Evolutionary conservation across 2,329 filamentous ascomycete species (phyloP), one percentile per base, ranked within the genome.

Genomic region (Claviceps sp.): DNA sequence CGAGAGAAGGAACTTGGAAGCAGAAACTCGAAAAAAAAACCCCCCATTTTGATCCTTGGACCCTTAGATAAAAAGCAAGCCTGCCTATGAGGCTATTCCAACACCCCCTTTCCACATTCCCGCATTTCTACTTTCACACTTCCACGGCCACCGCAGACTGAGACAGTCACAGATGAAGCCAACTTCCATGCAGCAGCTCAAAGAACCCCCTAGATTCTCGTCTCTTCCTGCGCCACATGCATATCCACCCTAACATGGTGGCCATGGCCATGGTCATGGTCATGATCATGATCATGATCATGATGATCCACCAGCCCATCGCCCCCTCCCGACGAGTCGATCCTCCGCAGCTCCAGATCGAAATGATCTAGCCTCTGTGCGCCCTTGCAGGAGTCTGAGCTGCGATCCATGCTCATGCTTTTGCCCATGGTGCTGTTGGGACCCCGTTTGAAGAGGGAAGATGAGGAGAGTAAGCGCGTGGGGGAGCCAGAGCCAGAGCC

Each of bases 281-380:
- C 23, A 23, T 5, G 23, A 5, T 23, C 20, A 20, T 5, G 23
- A 5, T 23, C 20, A 20, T 20, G 20, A 1, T 11, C 29, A 34
- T 34, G 29, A 34, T 34, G 29, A 34, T 34, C 29, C 29, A 3
- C 9, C 9, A 34, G 3, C 3, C 45, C 57, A 29, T 34, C 29
- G 29, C 3, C 29, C 8, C 9, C 29, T 9, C 52, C 49, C 4
- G 59, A 57, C 17, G 62, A 57, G 47, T 62, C 59, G 3, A 65
- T 61, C 22, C 60, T 59, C 1, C 58, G 58, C 14, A 71, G 56
- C 56, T 70, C 69, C 1, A 67, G 38, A 16, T 65, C 65, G 3
- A 59, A 54, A 4, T 58, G 56, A 44, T 66, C 60, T 37, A 58
- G 52, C 23, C 51, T 52, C 11, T 22, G 44, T 5, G 52, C 20